phyloP scores from a whole-genome alignment of 768 basidiomycete genomes.

The Amanita jacksonii region DNA sequence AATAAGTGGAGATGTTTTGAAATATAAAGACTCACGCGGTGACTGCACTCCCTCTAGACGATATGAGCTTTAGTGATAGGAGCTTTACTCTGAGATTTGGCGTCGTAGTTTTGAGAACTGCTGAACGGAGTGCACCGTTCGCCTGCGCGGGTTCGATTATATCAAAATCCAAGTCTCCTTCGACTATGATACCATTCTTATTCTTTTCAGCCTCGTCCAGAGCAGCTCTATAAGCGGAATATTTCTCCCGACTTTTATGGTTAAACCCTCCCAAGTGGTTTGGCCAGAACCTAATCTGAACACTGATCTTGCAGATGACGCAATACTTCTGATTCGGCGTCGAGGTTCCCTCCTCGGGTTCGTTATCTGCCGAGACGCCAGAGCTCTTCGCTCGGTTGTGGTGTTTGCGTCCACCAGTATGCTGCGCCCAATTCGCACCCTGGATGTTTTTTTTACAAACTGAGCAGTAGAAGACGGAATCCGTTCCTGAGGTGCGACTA shows the following conservation, averaged over 20 bases:
- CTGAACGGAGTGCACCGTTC: conserved; percentile 14
- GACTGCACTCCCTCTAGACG: conserved; percentile 18
- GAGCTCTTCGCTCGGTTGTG: conserved; percentile 13
- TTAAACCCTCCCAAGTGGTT: conserved; percentile 21
- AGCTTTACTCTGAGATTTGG: conserved; percentile 22
- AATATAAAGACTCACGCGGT: conserved; percentile 17
- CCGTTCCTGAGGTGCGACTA: conserved; percentile 16
- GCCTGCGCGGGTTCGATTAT: conserved; percentile 33
- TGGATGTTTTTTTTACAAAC: conserved; percentile 4
- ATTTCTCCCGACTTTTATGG: conserved; percentile 30
- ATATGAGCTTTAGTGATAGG: conserved; percentile 19
- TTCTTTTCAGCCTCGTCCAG: conserved; percentile 46
- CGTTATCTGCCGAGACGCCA: conserved; percentile 18
- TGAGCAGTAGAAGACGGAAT: conserved; percentile 18
- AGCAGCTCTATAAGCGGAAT: conserved; percentile 28
- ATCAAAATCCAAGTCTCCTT: conserved; percentile 39
- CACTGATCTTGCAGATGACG: conserved; percentile 16
- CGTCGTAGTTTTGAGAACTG: conserved; percentile 15
- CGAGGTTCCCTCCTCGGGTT: conserved; percentile 21
- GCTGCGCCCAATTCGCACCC: not conserved
- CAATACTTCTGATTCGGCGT: conserved; percentile 16
- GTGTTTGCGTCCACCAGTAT: conserved; percentile 1
- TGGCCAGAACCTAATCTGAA: conserved; percentile 27
- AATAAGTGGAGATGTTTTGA: not conserved
- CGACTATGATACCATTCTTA: conserved; percentile 39